Evolutionary conservation across 805 yeast genomes (phyloP).

Genomic region (Kodamaea laetipori): DNA sequence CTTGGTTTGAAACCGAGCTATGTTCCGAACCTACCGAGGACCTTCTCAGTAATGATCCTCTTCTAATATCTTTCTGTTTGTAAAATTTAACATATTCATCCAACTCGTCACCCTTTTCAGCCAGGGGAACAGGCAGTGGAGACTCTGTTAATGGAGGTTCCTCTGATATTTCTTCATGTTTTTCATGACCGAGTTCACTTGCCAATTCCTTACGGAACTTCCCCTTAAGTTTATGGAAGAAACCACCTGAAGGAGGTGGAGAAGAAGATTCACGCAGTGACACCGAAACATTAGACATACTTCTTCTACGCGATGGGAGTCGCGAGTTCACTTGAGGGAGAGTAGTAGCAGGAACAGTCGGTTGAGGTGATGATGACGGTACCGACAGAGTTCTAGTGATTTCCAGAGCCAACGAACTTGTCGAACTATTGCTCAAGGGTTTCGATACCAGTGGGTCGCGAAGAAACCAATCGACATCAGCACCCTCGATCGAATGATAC

Average conservation of each 20-base stretch:
- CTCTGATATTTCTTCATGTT: conserved; percentile 1
- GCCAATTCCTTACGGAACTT: conserved; percentile 23
- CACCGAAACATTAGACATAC: conserved; percentile 12
- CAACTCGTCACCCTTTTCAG: conserved; percentile 17
- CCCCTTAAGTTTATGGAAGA: conserved; percentile 40
- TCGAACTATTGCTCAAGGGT: background rate
- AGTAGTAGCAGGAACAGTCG: background rate
- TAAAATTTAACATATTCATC: conserved; percentile 41
- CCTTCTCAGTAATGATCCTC: conserved; percentile 18
- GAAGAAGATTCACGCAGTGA: conserved; percentile 7
- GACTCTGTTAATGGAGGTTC: background rate
- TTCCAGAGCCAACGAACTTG: background rate
- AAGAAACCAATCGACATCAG: conserved; percentile 56
- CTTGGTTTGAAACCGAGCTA: background rate
- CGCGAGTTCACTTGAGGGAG: conserved; percentile 2
- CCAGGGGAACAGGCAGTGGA: background rate
- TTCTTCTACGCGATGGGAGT: conserved; percentile 22
- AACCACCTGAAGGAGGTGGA: conserved; percentile 19
- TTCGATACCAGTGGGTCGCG: conserved; percentile 31
- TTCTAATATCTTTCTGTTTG: conserved; percentile 25
- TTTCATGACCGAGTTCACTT: conserved; percentile 7
- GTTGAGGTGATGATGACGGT: background rate
- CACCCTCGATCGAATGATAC: conserved; percentile 37
- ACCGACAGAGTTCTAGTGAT: background rate
- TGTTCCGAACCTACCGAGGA: conserved; percentile 12